Evolutionary conservation across 1,284 basidiomycete species (phyloP).

Genomic region (Cutaneotrichosporon cutaneum): DNA sequence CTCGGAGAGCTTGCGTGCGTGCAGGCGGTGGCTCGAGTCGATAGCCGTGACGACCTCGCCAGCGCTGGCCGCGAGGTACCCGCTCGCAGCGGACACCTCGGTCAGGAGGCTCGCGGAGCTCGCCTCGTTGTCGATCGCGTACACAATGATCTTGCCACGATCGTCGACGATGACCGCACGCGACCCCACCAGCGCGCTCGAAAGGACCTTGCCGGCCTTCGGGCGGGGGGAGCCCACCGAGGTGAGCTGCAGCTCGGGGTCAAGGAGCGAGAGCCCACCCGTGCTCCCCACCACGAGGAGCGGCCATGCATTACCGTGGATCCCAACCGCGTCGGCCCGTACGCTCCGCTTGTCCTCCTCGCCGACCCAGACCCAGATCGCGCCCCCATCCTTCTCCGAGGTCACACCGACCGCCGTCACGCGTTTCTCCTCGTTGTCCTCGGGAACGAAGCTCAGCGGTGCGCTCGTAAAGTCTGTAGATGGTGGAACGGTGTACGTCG

Average conservation of each 20-base stretch:
- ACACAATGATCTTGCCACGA: slow-evolving; percentile 17
- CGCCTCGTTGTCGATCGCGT: slow-evolving; percentile 22
- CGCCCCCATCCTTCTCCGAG: slow-evolving; percentile 29
- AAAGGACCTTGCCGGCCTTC: slow-evolving; percentile 17
- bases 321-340: slow-evolving; percentile 11
- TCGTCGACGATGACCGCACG: slow-evolving; percentile 24
- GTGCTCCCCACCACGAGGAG: slow-evolving; percentile 18
- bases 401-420: slow-evolving; percentile 39
- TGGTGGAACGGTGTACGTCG: slow-evolving; percentile 50
- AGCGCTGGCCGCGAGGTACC: slow-evolving; percentile 28
- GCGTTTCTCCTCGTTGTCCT: slow-evolving; percentile 21
- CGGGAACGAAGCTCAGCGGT: slow-evolving; percentile 39
- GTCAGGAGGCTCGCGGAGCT: slow-evolving; percentile 14
- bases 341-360: slow-evolving; percentile 39
- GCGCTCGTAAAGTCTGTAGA: slow-evolving; percentile 43
- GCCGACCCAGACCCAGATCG: slow-evolving; percentile 47
- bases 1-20: slow-evolving; percentile 15
- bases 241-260: slow-evolving; percentile 12
- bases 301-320: slow-evolving; percentile 20
- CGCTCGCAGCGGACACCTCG: not conserved
- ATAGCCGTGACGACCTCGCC: slow-evolving; percentile 36
- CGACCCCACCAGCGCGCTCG: slow-evolving; percentile 8
- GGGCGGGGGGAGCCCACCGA: slow-evolving; percentile 3
- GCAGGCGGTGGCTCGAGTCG: slow-evolving; percentile 24
- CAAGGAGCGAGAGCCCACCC: slow-evolving; percentile 12